These are phyloP conservation scores for Phytophthora hybrid DNA, from an alignment of 352 stramenopile species.

Conservation along the genomic window DNA sequence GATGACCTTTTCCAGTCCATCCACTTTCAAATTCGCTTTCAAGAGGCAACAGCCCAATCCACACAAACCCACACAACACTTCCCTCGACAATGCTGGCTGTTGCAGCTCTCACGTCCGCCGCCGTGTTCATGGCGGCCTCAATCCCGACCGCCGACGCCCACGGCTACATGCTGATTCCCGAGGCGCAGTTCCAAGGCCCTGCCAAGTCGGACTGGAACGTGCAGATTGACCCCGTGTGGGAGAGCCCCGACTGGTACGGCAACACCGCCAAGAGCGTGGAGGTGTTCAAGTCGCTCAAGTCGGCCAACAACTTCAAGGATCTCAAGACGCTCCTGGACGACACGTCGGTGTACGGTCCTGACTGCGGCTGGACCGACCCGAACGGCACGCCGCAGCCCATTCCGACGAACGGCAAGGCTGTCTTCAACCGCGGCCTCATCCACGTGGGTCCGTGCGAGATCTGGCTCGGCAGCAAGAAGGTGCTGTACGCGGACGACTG, in stretches of 20 bases:
- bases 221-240: background rate
- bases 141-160: background rate
- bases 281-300: background rate
- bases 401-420: background rate
- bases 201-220: background rate
- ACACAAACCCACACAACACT: background rate
- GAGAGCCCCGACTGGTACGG: background rate
- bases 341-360: background rate
- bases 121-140: background rate
- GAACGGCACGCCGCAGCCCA: background rate
- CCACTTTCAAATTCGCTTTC: background rate
- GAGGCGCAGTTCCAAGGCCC: background rate
- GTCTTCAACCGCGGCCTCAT: background rate
- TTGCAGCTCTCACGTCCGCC: background rate
- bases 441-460: background rate
- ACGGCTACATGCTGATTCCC: background rate
- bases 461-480: background rate
- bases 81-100: background rate
- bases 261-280: background rate
- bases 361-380: background rate
- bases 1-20: background rate
- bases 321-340: background rate
- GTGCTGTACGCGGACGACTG: too few relatives aligned
- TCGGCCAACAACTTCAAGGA: background rate
- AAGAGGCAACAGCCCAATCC: background rate